These are phyloP conservation scores for Colletotrichum orchidophilum DNA, from an alignment of 2,329 filamentous ascomycete genomes.

Conservation along the genomic window DNA sequence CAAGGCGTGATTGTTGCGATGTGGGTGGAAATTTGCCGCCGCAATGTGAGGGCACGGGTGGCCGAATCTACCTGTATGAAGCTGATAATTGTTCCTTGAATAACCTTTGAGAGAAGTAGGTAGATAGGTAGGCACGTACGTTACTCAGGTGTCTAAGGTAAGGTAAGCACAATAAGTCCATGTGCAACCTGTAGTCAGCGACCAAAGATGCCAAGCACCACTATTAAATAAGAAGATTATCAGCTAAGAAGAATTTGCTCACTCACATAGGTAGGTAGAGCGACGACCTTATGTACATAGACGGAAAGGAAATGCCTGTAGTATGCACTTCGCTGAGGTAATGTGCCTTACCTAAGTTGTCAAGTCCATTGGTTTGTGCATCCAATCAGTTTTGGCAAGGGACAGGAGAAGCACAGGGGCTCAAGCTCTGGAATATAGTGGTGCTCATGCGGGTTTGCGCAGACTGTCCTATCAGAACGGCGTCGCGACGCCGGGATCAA, in stretches of 20 bases:
- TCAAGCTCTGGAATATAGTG: not conserved
- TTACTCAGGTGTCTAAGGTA: no score
- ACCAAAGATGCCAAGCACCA: no score
- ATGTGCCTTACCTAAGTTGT: not conserved
- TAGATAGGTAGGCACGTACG: no score
- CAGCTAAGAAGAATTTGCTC: no score
- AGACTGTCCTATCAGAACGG: conserved; percentile 5
- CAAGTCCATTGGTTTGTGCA: not conserved
- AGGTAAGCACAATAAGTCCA: no score
- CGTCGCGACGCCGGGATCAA: not conserved
- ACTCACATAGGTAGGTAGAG: no score
- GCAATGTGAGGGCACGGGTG: not conserved
- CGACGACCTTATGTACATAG: no score
- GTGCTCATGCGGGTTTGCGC: not conserved
- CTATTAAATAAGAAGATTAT: no score
- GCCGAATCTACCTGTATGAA: not conserved
- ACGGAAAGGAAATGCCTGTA: no score
- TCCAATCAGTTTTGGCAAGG: not conserved
- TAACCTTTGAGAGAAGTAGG: no score
- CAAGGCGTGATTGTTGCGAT: not conserved
- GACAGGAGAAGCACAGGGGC: not conserved
- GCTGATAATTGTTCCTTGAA: no score
- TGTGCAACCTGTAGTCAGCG: no score
- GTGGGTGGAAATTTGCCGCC: not conserved
- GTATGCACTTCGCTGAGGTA: not conserved